Base-by-base conservation (phyloP, 441 rosid genomes). In the Bocquillonia castaneifolia region DNA sequence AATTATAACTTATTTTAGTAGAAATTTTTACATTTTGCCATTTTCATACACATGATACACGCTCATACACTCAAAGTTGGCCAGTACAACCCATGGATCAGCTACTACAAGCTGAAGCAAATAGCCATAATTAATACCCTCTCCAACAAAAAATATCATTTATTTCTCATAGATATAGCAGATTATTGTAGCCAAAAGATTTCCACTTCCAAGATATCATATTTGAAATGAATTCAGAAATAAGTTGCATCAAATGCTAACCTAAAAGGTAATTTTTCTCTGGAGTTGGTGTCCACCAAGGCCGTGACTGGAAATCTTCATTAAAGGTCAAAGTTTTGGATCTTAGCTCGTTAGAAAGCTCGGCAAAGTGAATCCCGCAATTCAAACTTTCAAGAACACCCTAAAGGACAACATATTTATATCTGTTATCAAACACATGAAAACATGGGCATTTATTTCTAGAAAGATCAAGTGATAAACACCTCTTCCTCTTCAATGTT, bases 201-300 rank as follows among this genome's bases (percentile, higher is more conserved):
- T 51, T 48, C 42, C 36, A 58, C 57, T 22, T 51, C 34, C 59
- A 67, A 45, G 45, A 32, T 63, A 20, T 36, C 10, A 45, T 39
- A 69, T 48, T 25, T 2, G 61, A 20, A 57, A 17, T 26, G 55
- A 72, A 50, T 31, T 26, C 25, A 3, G 29, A 70, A 57, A 59
- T 6, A 23, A 39, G 63, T 26, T 10, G 47, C 31, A 53, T 40
- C 50, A 37, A 10, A 53, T 59, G 77, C 88, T 62, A 63, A 90
- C 99, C 98, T 77, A 89, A 80, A 28, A 95, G 86, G 80, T 88
- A 84, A 74, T 95, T 95, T 81, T 85, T 88, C 76, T 80, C 95
- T 34, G 93, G 78, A 77, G 78, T 77, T 78, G 98, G 99, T 22
- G 97, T 90, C 98, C 99, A 95, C 98, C 98, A 95, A 72, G 99